Evolutionary conservation across 768 basidiomycete species (phyloP), one percentile per base, ranked within the genome.

Genomic region (Gloeostereum incarnatum): DNA sequence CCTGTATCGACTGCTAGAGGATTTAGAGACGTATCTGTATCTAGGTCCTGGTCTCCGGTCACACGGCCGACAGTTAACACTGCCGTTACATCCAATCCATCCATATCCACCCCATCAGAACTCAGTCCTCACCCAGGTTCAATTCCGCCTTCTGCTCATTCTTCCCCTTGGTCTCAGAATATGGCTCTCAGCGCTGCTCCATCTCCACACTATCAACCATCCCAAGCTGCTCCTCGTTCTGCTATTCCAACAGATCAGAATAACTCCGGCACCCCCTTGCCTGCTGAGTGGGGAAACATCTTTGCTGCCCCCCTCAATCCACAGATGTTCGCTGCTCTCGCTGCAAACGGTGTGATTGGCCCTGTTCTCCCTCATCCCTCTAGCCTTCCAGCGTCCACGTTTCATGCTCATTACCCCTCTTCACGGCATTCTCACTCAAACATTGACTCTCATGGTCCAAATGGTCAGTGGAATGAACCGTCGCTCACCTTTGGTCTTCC

Each of bases 271-370:
- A n/a, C n/a, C n/a, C n/a, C n/a, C n/a, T n/a, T n/a, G n/a, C n/a
- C n/a, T n/a, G n/a, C n/a, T 43, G 60, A 68, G 50, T 85, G 82
- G 82, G 59, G 55, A 18, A 60, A 65, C 46, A 37, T 81, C 14
- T 81, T 81, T 54, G 62, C 80, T n/a, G 53, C 70, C 3, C 75
- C 83, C 2, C 61, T 83, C 35, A 68, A 78, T 43, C 75, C 78
- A 5, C 53, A 68, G 31, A 59, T 75, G 23, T 82, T 81, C 48
- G 71, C 75, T 27, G 68, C 71, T 24, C 68, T 84, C 30, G 68
- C 74, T 9, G 71, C 79, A 3, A 75, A 74, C 49, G 76, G 73
- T 47, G 63, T 75, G 32, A 57, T 84, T 27, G 64, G 60, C 35
- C 65, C 63, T 31, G 38, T 45, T 40, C 55, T 41, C 21, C 42